Percentiles rank a stretch among this genome's conserved stretches.
Conservation (phyloP, 768 basidiomycete species). For the Sutorius australiensis region DNA sequence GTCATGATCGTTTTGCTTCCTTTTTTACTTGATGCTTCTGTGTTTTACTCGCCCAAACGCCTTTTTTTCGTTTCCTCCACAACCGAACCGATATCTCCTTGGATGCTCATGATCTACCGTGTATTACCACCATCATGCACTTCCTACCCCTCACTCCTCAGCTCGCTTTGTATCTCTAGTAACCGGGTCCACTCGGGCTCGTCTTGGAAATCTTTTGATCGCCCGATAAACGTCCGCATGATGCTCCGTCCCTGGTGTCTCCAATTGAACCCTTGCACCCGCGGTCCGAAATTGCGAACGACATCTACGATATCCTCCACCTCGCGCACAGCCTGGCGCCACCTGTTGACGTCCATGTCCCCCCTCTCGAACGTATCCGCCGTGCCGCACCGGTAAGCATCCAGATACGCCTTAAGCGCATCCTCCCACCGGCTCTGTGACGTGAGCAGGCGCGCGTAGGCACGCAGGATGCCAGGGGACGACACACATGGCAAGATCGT, state of each 20-base stretch:
- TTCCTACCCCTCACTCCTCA: constrained; percentile 16
- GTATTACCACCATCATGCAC: constrained; percentile 18
- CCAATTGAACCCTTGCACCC: constrained; percentile 65
- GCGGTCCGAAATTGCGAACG: constrained; percentile 78
- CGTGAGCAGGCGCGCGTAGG: constrained; percentile 76
- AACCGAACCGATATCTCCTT: not conserved
- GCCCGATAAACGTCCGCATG: constrained; percentile 83
- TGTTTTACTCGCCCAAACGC: constrained; percentile 9
- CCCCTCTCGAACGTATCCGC: constrained; percentile 61
- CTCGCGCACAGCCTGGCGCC: constrained; percentile 73
- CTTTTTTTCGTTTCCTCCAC: not conserved
- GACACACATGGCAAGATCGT: constrained; percentile 82
- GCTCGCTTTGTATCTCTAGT: constrained; percentile 46
- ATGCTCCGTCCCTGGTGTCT: constrained; percentile 81
- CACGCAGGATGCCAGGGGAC: constrained; percentile 71
- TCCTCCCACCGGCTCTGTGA: constrained; percentile 73
- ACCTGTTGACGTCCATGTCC: constrained; percentile 63
- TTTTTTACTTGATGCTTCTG: constrained; percentile 8
- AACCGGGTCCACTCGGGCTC: constrained; percentile 80
- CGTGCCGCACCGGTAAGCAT: constrained; percentile 73
- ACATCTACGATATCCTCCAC: constrained; percentile 84
- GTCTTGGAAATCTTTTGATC: constrained; percentile 84
- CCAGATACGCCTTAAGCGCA: constrained; percentile 77
- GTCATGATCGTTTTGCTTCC: not conserved
- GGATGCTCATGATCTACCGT: constrained; percentile 3